Evolutionary conservation across 164 flowering plant species (phyloP).

Genomic region (Sextonia rubra): DNA sequence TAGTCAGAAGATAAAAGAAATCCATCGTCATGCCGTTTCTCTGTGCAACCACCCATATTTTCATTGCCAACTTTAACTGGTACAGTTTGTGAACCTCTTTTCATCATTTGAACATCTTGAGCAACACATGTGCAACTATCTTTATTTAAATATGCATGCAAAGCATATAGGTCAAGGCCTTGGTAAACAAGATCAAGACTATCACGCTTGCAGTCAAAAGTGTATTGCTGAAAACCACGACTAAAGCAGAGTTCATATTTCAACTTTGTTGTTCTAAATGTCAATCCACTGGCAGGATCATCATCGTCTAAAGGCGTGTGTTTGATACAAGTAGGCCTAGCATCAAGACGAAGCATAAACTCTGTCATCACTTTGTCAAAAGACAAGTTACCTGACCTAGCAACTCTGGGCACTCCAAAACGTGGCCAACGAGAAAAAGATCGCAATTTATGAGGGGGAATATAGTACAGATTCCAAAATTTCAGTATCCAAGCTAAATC

Average conservation of each 20-base stretch:
- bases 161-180: slow-evolving; percentile 86
- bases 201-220: slow-evolving; percentile 89
- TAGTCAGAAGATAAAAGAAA: slow-evolving; percentile 93
- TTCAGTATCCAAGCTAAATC: slow-evolving; percentile 90
- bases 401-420: slow-evolving; percentile 77
- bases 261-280: slow-evolving; percentile 67
- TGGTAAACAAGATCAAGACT: slow-evolving; percentile 93
- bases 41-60: slow-evolving; percentile 44
- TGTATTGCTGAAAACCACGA: slow-evolving; percentile 82
- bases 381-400: slow-evolving; percentile 94
- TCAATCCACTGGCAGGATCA: slow-evolving; percentile 95
- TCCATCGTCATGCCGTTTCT: slow-evolving; percentile 77
- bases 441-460: slow-evolving; percentile 92
- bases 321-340: slow-evolving; percentile 68
- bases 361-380: slow-evolving; percentile 96
- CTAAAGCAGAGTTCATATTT: slow-evolving; percentile 74
- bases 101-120: slow-evolving; percentile 47
- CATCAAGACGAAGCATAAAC: slow-evolving; percentile 81
- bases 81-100: slow-evolving; percentile 43
- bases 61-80: slow-evolving; percentile 51
- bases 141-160: slow-evolving; percentile 55
- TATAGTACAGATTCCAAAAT: slow-evolving; percentile 76
- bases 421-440: slow-evolving; percentile 94
- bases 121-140: slow-evolving; percentile 44
- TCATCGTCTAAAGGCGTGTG: slow-evolving; percentile 74